phyloP scores from a whole-genome alignment of 176 grass and related monocot species.

The Zizania latifolia region DNA sequence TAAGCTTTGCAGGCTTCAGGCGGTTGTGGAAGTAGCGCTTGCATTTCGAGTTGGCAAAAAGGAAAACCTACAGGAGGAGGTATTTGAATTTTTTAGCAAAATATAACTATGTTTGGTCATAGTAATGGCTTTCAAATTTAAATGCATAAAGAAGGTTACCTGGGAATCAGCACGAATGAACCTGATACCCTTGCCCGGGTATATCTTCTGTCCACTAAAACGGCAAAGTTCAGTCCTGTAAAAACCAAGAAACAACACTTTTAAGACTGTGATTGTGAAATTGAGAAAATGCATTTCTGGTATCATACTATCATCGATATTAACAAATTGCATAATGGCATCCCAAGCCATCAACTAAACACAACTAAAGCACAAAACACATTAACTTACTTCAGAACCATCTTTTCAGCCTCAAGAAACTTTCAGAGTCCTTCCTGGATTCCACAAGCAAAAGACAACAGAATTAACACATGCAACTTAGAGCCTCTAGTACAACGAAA shows the following conservation, averaged over 20 bases:
- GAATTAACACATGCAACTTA: not conserved
- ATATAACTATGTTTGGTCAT: not conserved
- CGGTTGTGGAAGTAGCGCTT: conserved; percentile 93
- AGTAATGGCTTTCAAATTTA: not conserved
- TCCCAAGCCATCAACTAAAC: not conserved
- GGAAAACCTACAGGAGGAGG: conserved; percentile 52
- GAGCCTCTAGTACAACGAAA: not conserved
- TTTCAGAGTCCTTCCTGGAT: conserved; percentile 26
- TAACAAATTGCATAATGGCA: not conserved
- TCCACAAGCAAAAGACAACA: not conserved
- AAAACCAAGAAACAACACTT: not conserved
- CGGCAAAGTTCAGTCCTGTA: conserved; percentile 90
- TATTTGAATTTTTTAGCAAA: not conserved
- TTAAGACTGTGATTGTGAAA: not conserved
- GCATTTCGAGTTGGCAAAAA: conserved; percentile 92
- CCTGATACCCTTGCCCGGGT: conserved; percentile 83
- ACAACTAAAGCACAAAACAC: not conserved
- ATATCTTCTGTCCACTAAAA: conserved; percentile 90
- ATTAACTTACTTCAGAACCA: conserved; percentile 78
- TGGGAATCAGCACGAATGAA: conserved; percentile 82
- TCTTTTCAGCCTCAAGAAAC: conserved; percentile 39
- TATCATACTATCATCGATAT: not conserved
- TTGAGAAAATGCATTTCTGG: too few relatives aligned
- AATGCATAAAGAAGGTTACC: conserved; percentile 30
- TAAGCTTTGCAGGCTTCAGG: conserved; percentile 89